Percentiles rank a stretch among this genome's conserved stretches.
Conservation (phyloP, 495 filamentous ascomycete species). For the Xanthoparmelia taractica region DNA sequence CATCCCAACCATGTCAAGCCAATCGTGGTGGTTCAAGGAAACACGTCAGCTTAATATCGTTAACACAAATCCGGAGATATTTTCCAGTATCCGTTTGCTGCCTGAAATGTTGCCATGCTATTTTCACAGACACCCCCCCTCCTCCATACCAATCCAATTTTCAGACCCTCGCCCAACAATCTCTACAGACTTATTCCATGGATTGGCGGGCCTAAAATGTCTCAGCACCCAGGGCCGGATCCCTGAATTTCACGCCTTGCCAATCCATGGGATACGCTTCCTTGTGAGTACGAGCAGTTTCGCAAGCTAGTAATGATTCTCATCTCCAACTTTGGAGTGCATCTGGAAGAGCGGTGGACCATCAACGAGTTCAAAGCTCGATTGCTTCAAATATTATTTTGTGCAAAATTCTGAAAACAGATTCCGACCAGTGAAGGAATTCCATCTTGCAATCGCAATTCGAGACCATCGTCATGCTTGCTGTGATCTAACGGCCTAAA, state of each 20-base stretch:
- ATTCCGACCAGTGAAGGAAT: neutral
- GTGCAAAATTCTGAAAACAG: no score
- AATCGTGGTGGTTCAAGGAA: neutral
- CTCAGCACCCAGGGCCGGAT: no score
- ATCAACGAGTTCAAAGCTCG: neutral
- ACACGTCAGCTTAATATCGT: neutral
- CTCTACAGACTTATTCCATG: no score
- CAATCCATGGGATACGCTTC: no score
- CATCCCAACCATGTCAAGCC: neutral
- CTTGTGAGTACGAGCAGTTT: neutral
- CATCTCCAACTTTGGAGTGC: neutral
- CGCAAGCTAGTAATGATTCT: neutral
- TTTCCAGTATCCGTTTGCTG: neutral
- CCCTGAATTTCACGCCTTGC: no score
- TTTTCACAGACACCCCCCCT: no score
- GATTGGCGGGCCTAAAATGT: no score
- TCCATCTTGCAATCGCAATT: neutral
- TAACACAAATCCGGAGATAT: neutral
- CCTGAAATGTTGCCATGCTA: neutral
- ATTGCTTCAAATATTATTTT: neutral
- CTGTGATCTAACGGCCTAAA: neutral
- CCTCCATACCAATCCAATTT: no score
- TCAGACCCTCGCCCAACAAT: no score
- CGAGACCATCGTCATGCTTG: neutral
- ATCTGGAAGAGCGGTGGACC: neutral